Conservation (phyloP, 2,329 filamentous ascomycete genomes). For the Aureobasidium sp. region DNA sequence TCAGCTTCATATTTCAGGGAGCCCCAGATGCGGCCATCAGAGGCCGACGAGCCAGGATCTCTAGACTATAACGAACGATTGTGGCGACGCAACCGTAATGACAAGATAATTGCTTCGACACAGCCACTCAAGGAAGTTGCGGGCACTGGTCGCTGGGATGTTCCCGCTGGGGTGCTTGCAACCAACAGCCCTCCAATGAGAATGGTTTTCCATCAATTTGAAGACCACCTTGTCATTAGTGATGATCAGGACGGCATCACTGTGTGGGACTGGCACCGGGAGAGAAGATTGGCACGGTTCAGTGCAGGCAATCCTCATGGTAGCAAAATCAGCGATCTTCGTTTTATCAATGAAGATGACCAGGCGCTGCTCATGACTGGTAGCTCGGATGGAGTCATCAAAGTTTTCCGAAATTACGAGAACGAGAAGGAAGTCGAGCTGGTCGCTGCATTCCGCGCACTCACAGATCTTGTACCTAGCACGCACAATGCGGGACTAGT, state of each 20-base stretch:
- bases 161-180: slow-evolving; percentile 72
- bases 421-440: slow-evolving; percentile 67
- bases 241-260: slow-evolving; percentile 84
- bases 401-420: slow-evolving; percentile 90
- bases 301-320: slow-evolving; percentile 89
- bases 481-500: slow-evolving; percentile 84
- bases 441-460: slow-evolving; percentile 80
- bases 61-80: slow-evolving; percentile 92
- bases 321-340: slow-evolving; percentile 87
- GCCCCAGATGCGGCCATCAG: slow-evolving; percentile 93
- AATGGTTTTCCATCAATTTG: slow-evolving; percentile 96
- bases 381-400: slow-evolving; percentile 87
- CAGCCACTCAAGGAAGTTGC: slow-evolving; percentile 89
- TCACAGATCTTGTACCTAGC: slow-evolving; percentile 89
- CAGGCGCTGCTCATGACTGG: slow-evolving; percentile 91
- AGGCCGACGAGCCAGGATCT: slow-evolving; percentile 92
- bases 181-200: slow-evolving; percentile 84
- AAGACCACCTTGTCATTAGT: slow-evolving; percentile 87
- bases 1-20: slow-evolving; percentile 95
- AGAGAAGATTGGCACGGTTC: slow-evolving; percentile 69
- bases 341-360: slow-evolving; percentile 98
- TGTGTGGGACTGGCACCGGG: slow-evolving; percentile 86
- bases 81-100: slow-evolving; percentile 88
- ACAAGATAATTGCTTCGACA: slow-evolving; percentile 82
- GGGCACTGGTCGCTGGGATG: slow-evolving; percentile 78